Evolutionary conservation across 306 rosid genomes (phyloP).

Genomic region (Sechiopsis laciniata): DNA sequence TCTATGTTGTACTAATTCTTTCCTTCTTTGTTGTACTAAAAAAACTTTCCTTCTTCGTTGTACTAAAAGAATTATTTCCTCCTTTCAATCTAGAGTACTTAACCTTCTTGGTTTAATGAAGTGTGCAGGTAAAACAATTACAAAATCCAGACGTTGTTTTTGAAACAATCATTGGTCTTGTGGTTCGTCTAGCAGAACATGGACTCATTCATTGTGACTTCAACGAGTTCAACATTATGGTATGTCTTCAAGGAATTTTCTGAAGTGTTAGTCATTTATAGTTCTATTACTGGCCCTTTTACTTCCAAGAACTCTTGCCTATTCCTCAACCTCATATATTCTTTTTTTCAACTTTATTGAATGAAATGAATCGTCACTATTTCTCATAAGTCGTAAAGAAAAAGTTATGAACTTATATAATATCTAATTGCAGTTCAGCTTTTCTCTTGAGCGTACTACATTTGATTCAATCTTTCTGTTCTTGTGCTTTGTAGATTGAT

Average conservation of each 20-base stretch:
- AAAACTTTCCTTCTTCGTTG: too few species aligned
- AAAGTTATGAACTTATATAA: background rate
- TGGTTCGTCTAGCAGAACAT: conserved; percentile 77
- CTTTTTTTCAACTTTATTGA: background rate
- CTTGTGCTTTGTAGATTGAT: conserved; percentile 46
- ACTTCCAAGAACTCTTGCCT: too few species aligned
- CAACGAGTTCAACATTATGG: conserved; percentile 92
- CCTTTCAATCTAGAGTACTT: too few species aligned
- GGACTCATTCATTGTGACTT: conserved; percentile 97
- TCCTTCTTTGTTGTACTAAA: background rate
- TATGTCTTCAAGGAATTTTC: conserved; percentile 23
- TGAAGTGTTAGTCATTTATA: background rate
- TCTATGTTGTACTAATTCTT: background rate
- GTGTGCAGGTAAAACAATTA: conserved; percentile 86
- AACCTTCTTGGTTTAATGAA: conserved; percentile 28
- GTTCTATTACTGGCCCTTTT: background rate
- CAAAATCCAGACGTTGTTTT: conserved; percentile 75
- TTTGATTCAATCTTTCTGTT: background rate
- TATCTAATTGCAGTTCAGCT: background rate
- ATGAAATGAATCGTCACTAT: too few species aligned
- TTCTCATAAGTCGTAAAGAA: too few species aligned
- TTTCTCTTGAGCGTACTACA: conserved; percentile 12
- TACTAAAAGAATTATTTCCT: too few species aligned
- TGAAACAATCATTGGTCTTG: conserved; percentile 62
- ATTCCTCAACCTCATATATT: background rate